Evolutionary conservation across 2,329 filamentous ascomycete species (phyloP), one percentile per base, ranked within the genome.

Genomic region (Calonectria hongkongensis): DNA sequence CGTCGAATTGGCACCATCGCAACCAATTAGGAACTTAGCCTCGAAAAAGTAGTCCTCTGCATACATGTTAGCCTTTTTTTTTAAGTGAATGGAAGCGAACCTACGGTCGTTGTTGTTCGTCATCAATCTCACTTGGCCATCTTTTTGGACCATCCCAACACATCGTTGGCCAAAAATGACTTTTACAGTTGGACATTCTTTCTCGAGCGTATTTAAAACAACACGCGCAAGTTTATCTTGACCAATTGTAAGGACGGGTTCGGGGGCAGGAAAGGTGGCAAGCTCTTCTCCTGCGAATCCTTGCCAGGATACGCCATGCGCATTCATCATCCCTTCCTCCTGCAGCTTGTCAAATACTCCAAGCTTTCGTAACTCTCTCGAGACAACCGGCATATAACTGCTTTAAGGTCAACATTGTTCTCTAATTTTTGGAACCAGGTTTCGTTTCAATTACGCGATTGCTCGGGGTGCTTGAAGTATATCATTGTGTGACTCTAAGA

Each of bases 391-490:
- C 50, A 54, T 54, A 4, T 54, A 54, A n/a, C 50, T 54, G 4
- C 1, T 33, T n/a, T 16, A 10, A 10, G 10, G 50, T 54, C 3
- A 54, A n/a, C 2, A n/a, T 12, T 4, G 8, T 16, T 8, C 16
- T 6, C 2, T 13, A 36, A 36, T 36, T 36, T 33, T n/a, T 10
- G 0, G 7, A n/a, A 21, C 21, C 6, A 3, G 16, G 8, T 12
- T 6, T 9, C 10, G 2, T 12, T 16, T 5, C 3, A 33, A 27
- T 54, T 28, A 54, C 50, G 50, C 50, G 15, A 54, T 54, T n/a
- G 50, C 50, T n/a, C 50, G 27, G 10, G 50, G 50, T 18, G 50
- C 50, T 54, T 54, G 50, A 4, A 54, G 50, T 9, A 54, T 54
- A 54, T 54, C 50, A 6, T 54, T 33, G 27, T 54, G 50, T 2